Evolutionary conservation across 1,284 basidiomycete species (phyloP).

Genomic region (Rhodotorula sp.): DNA sequence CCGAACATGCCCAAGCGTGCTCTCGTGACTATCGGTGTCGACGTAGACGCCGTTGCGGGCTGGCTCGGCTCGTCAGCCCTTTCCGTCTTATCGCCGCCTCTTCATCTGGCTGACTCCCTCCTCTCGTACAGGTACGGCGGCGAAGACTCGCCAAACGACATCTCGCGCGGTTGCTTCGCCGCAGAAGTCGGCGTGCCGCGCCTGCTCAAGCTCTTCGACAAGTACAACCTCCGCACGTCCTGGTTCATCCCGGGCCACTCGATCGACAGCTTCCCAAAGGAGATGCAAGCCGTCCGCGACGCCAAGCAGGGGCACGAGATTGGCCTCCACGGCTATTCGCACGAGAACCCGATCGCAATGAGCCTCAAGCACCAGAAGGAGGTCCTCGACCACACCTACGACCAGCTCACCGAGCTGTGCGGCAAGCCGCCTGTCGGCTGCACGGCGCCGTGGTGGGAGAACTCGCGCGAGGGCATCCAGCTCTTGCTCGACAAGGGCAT

Average conservation of each 20-base stretch:
- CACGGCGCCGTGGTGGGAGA: slow-evolving; percentile 79
- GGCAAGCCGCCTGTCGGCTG: slow-evolving; percentile 63
- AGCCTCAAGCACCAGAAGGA: slow-evolving; percentile 68
- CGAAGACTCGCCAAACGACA: slow-evolving; percentile 66
- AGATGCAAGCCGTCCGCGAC: slow-evolving; percentile 66
- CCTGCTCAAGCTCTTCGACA: slow-evolving; percentile 69
- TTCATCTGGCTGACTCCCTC: neutral
- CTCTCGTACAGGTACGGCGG: slow-evolving; percentile 65
- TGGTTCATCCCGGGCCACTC: slow-evolving; percentile 72
- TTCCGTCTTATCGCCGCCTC: neutral
- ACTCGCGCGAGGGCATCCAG: slow-evolving; percentile 59
- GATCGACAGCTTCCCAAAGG: slow-evolving; percentile 66
- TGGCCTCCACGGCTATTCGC: slow-evolving; percentile 72
- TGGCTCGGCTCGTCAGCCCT: slow-evolving; percentile 13
- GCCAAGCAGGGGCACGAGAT: slow-evolving; percentile 64
- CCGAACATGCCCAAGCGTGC: slow-evolving; percentile 26
- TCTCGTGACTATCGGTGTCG: slow-evolving; percentile 33
- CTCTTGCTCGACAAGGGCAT: slow-evolving; percentile 72
- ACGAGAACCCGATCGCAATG: slow-evolving; percentile 69
- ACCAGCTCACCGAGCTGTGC: slow-evolving; percentile 68
- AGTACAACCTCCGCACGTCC: slow-evolving; percentile 66
- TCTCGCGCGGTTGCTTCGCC: slow-evolving; percentile 68
- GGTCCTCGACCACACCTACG: slow-evolving; percentile 67
- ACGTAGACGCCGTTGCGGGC: slow-evolving; percentile 31
- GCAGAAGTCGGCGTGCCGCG: slow-evolving; percentile 71